Base-by-base conservation (phyloP, 176 grass and related monocot species). In the Chrysopogon serrulatus region DNA sequence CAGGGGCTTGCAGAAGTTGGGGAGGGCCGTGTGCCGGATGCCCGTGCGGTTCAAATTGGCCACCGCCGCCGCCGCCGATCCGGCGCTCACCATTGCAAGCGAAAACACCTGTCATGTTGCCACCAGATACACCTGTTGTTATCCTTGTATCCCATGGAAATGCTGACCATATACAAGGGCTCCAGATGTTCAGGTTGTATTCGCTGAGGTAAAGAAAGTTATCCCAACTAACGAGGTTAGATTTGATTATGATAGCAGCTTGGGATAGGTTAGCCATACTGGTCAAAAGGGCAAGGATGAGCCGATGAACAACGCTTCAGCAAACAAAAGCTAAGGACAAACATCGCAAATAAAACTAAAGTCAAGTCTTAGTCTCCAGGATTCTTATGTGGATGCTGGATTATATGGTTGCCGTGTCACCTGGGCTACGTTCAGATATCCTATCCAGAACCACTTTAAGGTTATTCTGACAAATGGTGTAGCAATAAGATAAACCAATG, bases 1-100 rank as follows among this genome's bases (percentile, higher is more conserved):
- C 92, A 97, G 77, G 1, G 92, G 88, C 79, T 91, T 92, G 82
- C 92, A 97, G 74, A 94, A 91, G 84, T 94, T 84, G 43, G 95
- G 90, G 57, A 97, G 86, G 0, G 90, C 72, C 12, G 88, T 84
- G 76, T 97, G 90, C 53, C 31, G 83, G 81, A 97, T 81, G 19
- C 92, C 92, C 4, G 88, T 91, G 71, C 92, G 92, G 77, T 97
- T 94, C 81, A 97, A 35, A 31, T 97, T 91, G 5, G 88, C 79
- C 19, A 94, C 88, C 8, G 83, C 92, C 0, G 90, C 92, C 10
- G 92, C 95, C 1, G 90, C 92, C 3, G 90, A 92, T 60, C 92
- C 90, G 0, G 90, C 88, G 39, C 92, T 94, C 92, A 94, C 74
- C 92, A 94, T 92, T 10, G 86, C 95, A 21, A 92, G 90, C 7